These are phyloP conservation scores for Hemileccinum rubropunctum DNA, from an alignment of 768 basidiomycete genomes.

Conservation along the genomic window DNA sequence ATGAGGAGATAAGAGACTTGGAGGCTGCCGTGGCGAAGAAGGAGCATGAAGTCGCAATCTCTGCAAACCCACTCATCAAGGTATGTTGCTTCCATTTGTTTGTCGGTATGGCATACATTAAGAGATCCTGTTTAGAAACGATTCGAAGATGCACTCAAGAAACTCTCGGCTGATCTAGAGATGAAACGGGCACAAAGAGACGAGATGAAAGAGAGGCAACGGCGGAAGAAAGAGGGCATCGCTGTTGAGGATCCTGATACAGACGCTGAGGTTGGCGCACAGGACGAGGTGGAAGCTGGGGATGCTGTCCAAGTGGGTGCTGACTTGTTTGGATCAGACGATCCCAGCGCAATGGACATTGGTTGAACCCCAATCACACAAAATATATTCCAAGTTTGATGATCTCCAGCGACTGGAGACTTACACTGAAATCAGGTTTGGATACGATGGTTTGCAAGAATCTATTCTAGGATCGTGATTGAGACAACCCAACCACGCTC, in stretches of 20 bases:
- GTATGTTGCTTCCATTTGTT: constrained; percentile 35
- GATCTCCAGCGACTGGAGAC: neutral
- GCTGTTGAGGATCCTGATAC: constrained; percentile 37
- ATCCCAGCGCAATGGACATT: constrained; percentile 35
- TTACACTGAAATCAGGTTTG: neutral
- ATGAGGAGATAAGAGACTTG: constrained; percentile 86
- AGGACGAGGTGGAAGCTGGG: constrained; percentile 35
- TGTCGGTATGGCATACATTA: neutral
- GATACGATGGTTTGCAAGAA: neutral
- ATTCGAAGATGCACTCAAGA: constrained; percentile 90
- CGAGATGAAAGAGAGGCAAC: constrained; percentile 73
- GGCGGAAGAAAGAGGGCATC: constrained; percentile 68
- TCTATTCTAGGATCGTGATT: constrained; percentile 6
- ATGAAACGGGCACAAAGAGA: constrained; percentile 80
- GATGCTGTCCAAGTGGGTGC: constrained; percentile 24
- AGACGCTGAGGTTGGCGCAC: constrained; percentile 37
- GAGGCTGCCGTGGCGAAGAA: constrained; percentile 89
- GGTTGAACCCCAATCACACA: constrained; percentile 14
- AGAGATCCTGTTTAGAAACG: constrained; percentile 58
- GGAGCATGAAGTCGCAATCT: constrained; percentile 74
- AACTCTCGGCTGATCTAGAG: constrained; percentile 82
- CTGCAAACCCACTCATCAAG: constrained; percentile 84
- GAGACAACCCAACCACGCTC: constrained; percentile 48
- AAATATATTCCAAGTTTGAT: neutral
- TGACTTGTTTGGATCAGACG: constrained; percentile 50